phyloP scores from a whole-genome alignment of 345 rosid genomes.

The Syzygium aromaticum region DNA sequence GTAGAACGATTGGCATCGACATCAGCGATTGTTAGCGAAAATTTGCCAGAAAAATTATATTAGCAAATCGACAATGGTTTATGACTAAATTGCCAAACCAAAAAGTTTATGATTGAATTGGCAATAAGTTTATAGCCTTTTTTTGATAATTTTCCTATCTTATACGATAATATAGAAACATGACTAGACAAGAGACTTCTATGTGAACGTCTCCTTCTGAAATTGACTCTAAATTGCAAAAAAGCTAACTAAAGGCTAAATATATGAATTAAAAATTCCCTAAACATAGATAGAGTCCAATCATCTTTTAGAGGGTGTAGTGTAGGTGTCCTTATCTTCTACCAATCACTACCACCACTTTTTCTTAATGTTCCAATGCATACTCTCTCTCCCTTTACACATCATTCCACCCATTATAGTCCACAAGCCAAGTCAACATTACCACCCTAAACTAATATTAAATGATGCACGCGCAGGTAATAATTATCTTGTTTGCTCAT shows the following conservation, averaged over 20 bases:
- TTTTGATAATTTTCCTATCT: neutral
- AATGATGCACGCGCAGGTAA: neutral
- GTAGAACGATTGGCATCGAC: fast-evolving
- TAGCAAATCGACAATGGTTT: neutral
- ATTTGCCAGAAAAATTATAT: fast-evolving
- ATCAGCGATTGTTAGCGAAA: fast-evolving
- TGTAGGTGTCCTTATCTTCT: neutral
- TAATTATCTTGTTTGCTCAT: neutral
- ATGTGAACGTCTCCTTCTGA: neutral
- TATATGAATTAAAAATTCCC: neutral
- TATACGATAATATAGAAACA: neutral
- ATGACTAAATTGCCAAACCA: neutral
- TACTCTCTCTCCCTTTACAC: neutral
- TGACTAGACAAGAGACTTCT: neutral
- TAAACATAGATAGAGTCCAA: neutral
- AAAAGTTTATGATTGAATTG: neutral
- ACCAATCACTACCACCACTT: neutral
- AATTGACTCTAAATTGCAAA: neutral
- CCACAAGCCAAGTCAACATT: neutral
- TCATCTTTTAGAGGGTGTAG: neutral
- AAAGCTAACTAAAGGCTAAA: neutral
- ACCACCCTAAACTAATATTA: neutral
- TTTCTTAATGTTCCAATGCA: neutral
- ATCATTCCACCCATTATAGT: neutral
- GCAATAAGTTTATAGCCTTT: too few species aligned